A percentile compares a stretch with the other conserved stretches of the same genome.
These are phyloP conservation scores for carrot (Daucus carota) DNA, from an alignment of 129 eudicot genomes.

Conservation along the genomic window DH1_v3.0 NC_030383.2:58880501-58881000, in stretches of 20 bases:
- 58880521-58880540: not conserved
- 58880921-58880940: slow-evolving; percentile 72
- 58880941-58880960: slow-evolving; percentile 82
- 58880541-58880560: not conserved
- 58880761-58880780: slow-evolving; percentile 1
- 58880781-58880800: slow-evolving; percentile 12
- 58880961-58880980: slow-evolving; percentile 16
- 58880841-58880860: slow-evolving; percentile 88
- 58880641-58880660: not conserved
- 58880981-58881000: slow-evolving; percentile 18
- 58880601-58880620: not conserved
- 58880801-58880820: slow-evolving; percentile 37
- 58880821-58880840: slow-evolving; percentile 87
- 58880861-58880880: slow-evolving; percentile 87
- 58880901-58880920: slow-evolving; percentile 71
- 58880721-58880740: not conserved
- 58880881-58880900: slow-evolving; percentile 85
- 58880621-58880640: not conserved
- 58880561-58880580: not conserved
- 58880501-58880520: not conserved
- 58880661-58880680: not conserved
- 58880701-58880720: not conserved
- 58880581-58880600: not conserved
- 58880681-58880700: not conserved
- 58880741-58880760: not conserved